Evolutionary conservation across 768 basidiomycete species (phyloP), one percentile per base, ranked within the genome.

Genomic region (Lactarius indigo): DNA sequence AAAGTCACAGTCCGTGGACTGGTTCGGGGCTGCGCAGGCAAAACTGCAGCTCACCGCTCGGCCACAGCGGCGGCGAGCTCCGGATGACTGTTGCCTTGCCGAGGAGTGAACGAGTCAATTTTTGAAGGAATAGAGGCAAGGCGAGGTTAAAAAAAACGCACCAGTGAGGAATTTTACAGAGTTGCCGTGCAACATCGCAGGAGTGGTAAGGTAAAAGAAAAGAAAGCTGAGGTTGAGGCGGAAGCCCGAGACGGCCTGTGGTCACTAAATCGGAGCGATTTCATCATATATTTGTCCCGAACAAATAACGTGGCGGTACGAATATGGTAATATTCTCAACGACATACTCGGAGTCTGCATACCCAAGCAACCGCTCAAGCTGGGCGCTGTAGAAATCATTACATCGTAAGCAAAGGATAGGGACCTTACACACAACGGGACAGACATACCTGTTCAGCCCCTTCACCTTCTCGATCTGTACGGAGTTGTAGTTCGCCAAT

Each of bases 261-360:
- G 15, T 39, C 37, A 39, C 37, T 12, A 12, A 39, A 39, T 13
- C 15, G 12, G 47, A n/a, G 13, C 5, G 50, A 52, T 26, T 57
- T 42, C 41, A 13, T 30, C 56, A 35, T 59, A n/a, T 71, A 35
- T 72, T 72, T 72, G 66, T n/a, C 30, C 63, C 2, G 61, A 62
- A 68, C 70, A 70, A 70, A 71, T 57, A 70, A 30, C 26, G 82
- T 44, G 86, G 83, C 13, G 83, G 80, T 50, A 85, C 74, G 61
- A 89, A 83, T 61, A 96, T 90, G 3, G 92, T 94, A 72, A 97
- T 88, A 73, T 95, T 93, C 74, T 98, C 97, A 7, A 96, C 96
- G 57, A 98, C 95, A 78, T 98, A 92, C 75, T 98, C 97, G 31
- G 93, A 91, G 74, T 99, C 97, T 17, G 91, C 92, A 76, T 99